Percentiles rank a stretch among this genome's conserved stretches.
Evolutionary conservation across 176 grass and related monocot species (phyloP).

Genomic region (Ampelocalamus luodianensis): DNA sequence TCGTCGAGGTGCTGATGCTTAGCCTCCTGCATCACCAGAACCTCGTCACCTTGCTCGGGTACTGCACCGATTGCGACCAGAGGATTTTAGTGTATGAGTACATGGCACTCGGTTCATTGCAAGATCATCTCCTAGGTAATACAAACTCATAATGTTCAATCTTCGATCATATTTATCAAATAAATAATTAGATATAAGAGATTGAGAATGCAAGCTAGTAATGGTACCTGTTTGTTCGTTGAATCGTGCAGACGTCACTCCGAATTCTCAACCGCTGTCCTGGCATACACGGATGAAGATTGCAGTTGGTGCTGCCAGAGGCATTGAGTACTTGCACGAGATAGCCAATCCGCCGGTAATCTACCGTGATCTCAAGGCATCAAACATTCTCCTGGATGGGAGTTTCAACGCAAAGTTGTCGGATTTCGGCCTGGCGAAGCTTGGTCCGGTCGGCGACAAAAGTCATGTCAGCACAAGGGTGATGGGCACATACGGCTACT

Average conservation of each 20-base stretch:
- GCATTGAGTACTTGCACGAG: constrained; percentile 82
- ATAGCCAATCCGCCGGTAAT: constrained; percentile 85
- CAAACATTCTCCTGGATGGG: constrained; percentile 79
- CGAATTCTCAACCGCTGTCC: constrained; percentile 54
- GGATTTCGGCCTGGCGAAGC: constrained; percentile 87
- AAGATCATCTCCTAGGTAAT: constrained; percentile 82
- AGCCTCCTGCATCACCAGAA: constrained; percentile 79
- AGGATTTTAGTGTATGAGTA: constrained; percentile 87
- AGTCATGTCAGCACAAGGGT: constrained; percentile 81
- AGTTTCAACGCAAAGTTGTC: constrained; percentile 71
- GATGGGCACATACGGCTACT: constrained; percentile 95
- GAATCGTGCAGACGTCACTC: constrained; percentile 55
- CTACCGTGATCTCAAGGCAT: constrained; percentile 82
- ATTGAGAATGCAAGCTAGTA: constrained; percentile 4
- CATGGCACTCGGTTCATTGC: constrained; percentile 79
- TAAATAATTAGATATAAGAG: not conserved
- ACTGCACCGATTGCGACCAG: constrained; percentile 75
- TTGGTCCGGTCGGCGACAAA: constrained; percentile 73
- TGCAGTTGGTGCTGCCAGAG: constrained; percentile 72
- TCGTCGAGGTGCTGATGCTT: constrained; percentile 90
- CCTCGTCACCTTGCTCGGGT: constrained; percentile 87
- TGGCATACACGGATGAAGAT: constrained; percentile 89
- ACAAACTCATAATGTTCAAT: not conserved
- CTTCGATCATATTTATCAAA: not conserved
- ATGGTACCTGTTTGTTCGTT: constrained; percentile 18